These are phyloP conservation scores for Oryza officinalis DNA, from an alignment of 176 grass and related monocot species.

Conservation along the genomic window DNA sequence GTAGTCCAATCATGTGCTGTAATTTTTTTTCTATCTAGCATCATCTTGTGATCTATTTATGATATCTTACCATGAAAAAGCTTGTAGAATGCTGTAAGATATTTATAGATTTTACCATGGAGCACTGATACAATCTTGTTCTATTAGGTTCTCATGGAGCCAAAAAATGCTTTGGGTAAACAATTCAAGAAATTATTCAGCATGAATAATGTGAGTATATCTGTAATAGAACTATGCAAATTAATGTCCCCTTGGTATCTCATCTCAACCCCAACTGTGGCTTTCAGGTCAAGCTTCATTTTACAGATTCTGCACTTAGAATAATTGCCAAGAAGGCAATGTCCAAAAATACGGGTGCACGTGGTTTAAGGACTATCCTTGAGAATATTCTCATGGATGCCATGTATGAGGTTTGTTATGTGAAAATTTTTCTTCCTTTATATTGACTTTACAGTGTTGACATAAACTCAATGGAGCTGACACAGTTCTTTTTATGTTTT, in stretches of 20 bases:
- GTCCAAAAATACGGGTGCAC: constrained; percentile 89
- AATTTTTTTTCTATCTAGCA: not conserved
- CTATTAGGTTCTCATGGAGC: constrained; percentile 78
- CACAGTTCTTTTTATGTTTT: constrained; percentile 3
- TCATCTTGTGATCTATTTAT: constrained; percentile 9
- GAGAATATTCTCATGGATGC: constrained; percentile 96
- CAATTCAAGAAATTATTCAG: constrained; percentile 97
- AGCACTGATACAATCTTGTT: constrained; percentile 33
- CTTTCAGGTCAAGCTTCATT: constrained; percentile 96
- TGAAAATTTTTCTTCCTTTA: not conserved
- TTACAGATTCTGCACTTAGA: constrained; percentile 81
- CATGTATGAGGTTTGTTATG: constrained; percentile 89
- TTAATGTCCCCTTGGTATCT: constrained; percentile 8
- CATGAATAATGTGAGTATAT: constrained; percentile 91
- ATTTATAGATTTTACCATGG: constrained; percentile 6
- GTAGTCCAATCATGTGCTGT: constrained; percentile 28
- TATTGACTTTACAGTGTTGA: not conserved
- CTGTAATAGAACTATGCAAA: constrained; percentile 25
- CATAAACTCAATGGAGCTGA: not conserved
- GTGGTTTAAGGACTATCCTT: constrained; percentile 90
- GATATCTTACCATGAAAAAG: constrained; percentile 10
- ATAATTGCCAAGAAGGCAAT: constrained; percentile 90
- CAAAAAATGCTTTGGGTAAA: constrained; percentile 90
- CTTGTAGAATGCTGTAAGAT: constrained; percentile 5
- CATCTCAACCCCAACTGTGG: not conserved